Percentiles rank a stretch among this genome's conserved stretches.
phyloP scores from a whole-genome alignment of 164 flowering plant species.

The Dillenia turbinata region DNA sequence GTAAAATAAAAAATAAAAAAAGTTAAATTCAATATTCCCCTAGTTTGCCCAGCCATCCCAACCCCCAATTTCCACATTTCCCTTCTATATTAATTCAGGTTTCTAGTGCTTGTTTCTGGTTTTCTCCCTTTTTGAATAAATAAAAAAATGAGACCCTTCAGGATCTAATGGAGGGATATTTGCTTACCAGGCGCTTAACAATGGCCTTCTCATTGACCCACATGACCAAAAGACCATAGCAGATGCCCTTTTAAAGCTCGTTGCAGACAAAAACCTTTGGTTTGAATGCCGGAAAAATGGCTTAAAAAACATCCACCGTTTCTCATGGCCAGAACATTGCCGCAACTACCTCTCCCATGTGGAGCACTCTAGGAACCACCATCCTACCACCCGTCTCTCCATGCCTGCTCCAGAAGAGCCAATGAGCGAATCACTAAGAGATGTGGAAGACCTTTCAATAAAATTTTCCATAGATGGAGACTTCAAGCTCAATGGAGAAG shows the following conservation, averaged over 20 bases:
- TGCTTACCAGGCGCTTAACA: conserved; percentile 48
- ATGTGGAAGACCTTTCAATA: conserved; percentile 70
- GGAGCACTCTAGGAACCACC: conserved; percentile 61
- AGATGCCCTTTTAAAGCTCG: conserved; percentile 78
- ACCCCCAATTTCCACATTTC: too few species aligned
- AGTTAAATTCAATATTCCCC: too few species aligned
- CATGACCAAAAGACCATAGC: conserved; percentile 63
- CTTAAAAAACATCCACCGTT: conserved; percentile 62
- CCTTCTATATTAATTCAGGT: too few species aligned
- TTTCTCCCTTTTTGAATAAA: neutral
- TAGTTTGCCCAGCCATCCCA: too few species aligned
- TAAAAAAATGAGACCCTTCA: too few species aligned
- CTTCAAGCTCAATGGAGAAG: conserved; percentile 49
- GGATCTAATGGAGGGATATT: conserved; percentile 3
- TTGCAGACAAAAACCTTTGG: conserved; percentile 69
- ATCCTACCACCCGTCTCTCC: conserved; percentile 52
- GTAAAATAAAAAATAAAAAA: too few species aligned
- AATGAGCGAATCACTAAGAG: conserved; percentile 73
- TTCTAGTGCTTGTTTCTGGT: too few species aligned
- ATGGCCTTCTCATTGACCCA: conserved; percentile 71
- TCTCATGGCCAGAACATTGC: conserved; percentile 89
- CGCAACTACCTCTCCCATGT: conserved; percentile 66
- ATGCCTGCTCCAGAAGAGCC: conserved; percentile 57
- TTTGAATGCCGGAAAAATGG: conserved; percentile 65
- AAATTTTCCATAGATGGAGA: conserved; percentile 67